A percentile compares a stretch with the other conserved stretches of the same genome.
phyloP scores from a whole-genome alignment of 345 rosid species.

The Heritiera fomes region DNA sequence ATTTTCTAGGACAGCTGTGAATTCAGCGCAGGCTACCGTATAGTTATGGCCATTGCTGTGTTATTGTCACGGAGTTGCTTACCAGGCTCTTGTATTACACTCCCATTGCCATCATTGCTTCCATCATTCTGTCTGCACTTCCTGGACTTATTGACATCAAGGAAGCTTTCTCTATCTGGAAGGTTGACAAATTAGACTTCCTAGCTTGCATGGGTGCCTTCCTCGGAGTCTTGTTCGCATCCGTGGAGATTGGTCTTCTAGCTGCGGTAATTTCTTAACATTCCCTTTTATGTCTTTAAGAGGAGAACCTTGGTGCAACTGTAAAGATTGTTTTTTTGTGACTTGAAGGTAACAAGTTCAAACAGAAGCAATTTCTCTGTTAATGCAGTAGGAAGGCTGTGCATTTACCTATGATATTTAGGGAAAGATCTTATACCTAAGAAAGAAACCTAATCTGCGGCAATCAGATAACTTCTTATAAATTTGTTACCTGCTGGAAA shows the following conservation, averaged over 20 bases:
- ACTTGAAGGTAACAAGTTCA: no score
- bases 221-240: constrained; percentile 65
- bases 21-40: constrained; percentile 74
- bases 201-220: constrained; percentile 67
- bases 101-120: constrained; percentile 74
- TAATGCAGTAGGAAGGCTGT: no score
- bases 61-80: constrained; percentile 49
- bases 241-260: constrained; percentile 78
- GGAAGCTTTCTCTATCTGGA: constrained; percentile 63
- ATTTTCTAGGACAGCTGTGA: constrained; percentile 81
- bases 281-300: not conserved
- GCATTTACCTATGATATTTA: no score
- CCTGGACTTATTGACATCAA: constrained; percentile 71
- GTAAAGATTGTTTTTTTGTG: no score
- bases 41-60: constrained; percentile 78
- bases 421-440: not conserved
- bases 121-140: constrained; percentile 78
- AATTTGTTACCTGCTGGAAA: no score
- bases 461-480: not conserved
- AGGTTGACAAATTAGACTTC: constrained; percentile 75
- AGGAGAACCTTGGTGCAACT: no score
- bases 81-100: constrained; percentile 72
- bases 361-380: no score
- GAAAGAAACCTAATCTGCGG: not conserved
- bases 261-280: constrained; percentile 52